Conservation (phyloP, 2,329 filamentous ascomycete genomes). For the Xylaria sp. region DNA sequence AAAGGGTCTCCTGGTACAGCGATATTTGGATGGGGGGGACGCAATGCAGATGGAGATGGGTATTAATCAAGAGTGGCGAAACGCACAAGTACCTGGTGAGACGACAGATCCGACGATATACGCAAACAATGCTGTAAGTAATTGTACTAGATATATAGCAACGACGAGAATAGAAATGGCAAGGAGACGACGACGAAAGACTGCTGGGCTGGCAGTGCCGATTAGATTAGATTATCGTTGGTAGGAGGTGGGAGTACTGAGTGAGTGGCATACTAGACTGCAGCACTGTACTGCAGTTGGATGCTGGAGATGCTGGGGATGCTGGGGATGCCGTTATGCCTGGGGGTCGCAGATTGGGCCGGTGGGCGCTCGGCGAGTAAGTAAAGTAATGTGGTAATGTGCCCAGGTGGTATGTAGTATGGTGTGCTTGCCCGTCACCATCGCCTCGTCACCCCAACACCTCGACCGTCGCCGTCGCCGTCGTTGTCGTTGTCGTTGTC, state of each 20-base stretch:
- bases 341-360: background rate
- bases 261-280: background rate
- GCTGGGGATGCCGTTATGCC: no score
- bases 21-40: slow-evolving; percentile 14
- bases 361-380: background rate
- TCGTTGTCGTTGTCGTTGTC: slow-evolving; percentile 12
- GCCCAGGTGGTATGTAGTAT: no score
- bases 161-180: background rate
- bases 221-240: slow-evolving; percentile 5
- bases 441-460: slow-evolving; percentile 2
- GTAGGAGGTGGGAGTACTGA: background rate
- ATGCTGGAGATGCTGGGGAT: background rate
- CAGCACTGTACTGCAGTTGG: no score
- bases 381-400: background rate
- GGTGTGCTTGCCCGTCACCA: background rate
- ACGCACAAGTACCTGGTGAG: slow-evolving; percentile 5
- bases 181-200: background rate
- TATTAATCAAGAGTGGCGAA: slow-evolving; percentile 6
- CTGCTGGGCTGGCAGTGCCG: slow-evolving; percentile 8
- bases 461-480: slow-evolving; percentile 6
- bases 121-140: slow-evolving; percentile 11
- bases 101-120: slow-evolving; percentile 1
- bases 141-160: slow-evolving; percentile 2
- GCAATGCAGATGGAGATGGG: slow-evolving; percentile 3
- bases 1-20: slow-evolving; percentile 4